A percentile compares a stretch with the other conserved stretches of the same genome.
Conservation (phyloP, 306 rosid species). For the Albizia julibrissin region DNA sequence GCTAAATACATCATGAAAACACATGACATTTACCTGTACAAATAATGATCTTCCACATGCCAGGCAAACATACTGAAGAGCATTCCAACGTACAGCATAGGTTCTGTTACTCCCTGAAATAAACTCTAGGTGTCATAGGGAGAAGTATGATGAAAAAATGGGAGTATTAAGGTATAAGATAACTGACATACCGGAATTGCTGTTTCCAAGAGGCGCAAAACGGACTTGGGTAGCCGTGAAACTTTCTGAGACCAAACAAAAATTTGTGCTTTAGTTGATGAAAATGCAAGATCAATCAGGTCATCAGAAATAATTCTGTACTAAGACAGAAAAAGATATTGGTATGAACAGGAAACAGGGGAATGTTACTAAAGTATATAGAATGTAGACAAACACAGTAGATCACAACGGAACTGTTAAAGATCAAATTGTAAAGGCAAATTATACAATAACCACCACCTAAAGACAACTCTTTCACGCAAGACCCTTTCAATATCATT, state of each 20-base stretch:
- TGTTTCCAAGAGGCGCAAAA: slow-evolving; percentile 78
- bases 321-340: not conserved
- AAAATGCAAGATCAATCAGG: slow-evolving; percentile 7
- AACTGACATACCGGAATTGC: slow-evolving; percentile 70
- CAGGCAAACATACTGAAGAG: slow-evolving; percentile 97
- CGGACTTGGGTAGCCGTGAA: slow-evolving; percentile 81
- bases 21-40: slow-evolving; percentile 69
- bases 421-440: not conserved
- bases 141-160: slow-evolving; percentile 12
- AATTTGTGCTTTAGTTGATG: slow-evolving; percentile 18
- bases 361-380: not conserved
- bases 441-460: not conserved
- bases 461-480: not conserved
- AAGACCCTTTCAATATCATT: not conserved
- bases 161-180: slow-evolving; percentile 11
- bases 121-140: slow-evolving; percentile 28
- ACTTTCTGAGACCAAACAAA: slow-evolving; percentile 61
- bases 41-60: slow-evolving; percentile 97
- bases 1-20: not conserved
- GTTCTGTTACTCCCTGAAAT: slow-evolving; percentile 94
- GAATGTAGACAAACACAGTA: not conserved
- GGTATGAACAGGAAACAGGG: not conserved
- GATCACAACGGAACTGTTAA: not conserved
- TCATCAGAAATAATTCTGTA: not conserved
- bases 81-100: slow-evolving; percentile 98